Conservation (phyloP, 139 green algal genomes). For the Astrephomene gubernaculifera region DNA sequence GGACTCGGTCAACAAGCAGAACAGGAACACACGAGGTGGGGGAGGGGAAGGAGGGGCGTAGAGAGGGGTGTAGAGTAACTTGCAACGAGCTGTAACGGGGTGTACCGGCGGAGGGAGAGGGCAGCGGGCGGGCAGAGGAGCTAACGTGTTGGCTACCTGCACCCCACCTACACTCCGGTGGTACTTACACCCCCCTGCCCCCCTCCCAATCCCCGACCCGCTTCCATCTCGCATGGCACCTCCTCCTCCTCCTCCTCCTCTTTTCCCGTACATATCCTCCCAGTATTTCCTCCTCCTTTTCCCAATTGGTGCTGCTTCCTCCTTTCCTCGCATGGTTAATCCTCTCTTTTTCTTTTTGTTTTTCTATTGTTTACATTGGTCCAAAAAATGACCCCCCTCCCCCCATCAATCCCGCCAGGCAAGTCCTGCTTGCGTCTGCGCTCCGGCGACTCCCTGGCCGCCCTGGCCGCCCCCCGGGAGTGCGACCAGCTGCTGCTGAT, state of each 20-base stretch:
- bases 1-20: conserved; percentile 70
- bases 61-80: neutral
- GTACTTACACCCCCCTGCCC: no score
- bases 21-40: conserved; percentile 21
- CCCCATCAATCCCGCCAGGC: neutral
- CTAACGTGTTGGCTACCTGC: neutral
- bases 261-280: neutral
- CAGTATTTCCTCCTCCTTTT: neutral
- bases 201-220: no score
- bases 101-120: neutral
- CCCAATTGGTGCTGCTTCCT: neutral
- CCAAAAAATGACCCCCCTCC: neutral
- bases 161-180: neutral
- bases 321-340: neutral
- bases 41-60: neutral
- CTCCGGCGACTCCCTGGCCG: neutral
- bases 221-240: no score
- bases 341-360: neutral
- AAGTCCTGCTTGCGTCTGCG: conserved; percentile 23
- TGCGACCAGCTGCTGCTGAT: conserved; percentile 38
- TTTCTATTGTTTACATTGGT: neutral
- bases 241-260: neutral
- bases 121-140: neutral
- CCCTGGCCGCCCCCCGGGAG: neutral
- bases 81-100: neutral